phyloP scores from a whole-genome alignment of 805 yeast genomes.

The Candida maltosa region DNA sequence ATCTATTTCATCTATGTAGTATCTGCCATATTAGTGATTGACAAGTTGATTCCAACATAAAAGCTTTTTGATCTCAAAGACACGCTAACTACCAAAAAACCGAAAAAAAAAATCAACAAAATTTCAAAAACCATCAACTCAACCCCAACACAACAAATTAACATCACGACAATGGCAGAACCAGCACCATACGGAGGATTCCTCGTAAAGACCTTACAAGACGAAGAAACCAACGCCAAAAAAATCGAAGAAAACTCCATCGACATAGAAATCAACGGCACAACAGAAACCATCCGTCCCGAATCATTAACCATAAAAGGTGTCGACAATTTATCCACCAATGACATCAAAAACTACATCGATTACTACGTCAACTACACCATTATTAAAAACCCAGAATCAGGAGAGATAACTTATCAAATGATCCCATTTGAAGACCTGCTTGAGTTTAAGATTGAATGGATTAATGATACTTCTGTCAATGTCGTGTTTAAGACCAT shows the following conservation, averaged over 20 bases:
- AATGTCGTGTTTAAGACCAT: slow-evolving; percentile 51
- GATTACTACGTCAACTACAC: slow-evolving; percentile 41
- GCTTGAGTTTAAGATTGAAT: slow-evolving; percentile 47
- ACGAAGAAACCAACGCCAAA: slow-evolving; percentile 30
- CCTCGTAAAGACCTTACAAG: slow-evolving; percentile 36
- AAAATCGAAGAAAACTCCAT: slow-evolving; percentile 29
- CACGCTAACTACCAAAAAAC: slow-evolving; percentile 3
- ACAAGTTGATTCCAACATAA: too few relatives aligned
- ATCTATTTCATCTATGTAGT: too few relatives aligned
- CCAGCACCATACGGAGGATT: slow-evolving; percentile 42
- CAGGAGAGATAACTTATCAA: slow-evolving; percentile 15
- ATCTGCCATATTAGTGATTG: too few relatives aligned
- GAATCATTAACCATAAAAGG: slow-evolving; percentile 53
- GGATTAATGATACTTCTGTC: slow-evolving; percentile 64
- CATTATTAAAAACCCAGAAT: slow-evolving; percentile 13
- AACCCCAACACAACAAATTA: background rate
- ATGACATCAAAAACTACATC: slow-evolving; percentile 55
- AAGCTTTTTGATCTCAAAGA: too few relatives aligned
- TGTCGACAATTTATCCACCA: slow-evolving; percentile 61
- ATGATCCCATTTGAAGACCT: slow-evolving; percentile 23
- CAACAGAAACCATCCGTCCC: slow-evolving; percentile 34
- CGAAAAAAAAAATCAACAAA: background rate
- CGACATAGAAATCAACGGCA: slow-evolving; percentile 29
- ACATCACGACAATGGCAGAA: slow-evolving; percentile 13
- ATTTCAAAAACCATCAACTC: background rate